Evolutionary conservation across 805 yeast genomes (phyloP), one percentile per base, ranked within the genome.

Genomic region (Metschnikowia shivogae): DNA sequence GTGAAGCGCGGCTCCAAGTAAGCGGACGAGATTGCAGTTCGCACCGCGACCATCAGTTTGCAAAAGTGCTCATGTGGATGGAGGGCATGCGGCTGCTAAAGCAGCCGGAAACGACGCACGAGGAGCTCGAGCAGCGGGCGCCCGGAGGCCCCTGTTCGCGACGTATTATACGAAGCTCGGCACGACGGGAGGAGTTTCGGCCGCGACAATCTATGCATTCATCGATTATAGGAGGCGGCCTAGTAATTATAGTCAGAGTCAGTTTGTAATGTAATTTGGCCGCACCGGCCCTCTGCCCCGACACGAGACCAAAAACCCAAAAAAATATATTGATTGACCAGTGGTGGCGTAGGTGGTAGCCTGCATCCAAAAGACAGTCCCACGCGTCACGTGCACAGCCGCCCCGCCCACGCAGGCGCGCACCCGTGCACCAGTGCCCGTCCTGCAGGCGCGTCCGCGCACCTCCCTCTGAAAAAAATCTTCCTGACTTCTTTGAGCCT

Each of bases 1-100:
- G 76, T 72, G 51, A 77, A 76, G 61, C 75, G 77, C 63, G 69
- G 72, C 44, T 58, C 72, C 31, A 77, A 76, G 61, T 75, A 67
- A 40, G 30, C 32, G 41, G 39, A 36, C 13, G 40, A 37, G 14
- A 36, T 31, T 38, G 33, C 22, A 27, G 27, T 13, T 33, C 30
- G 20, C 40, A 28, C 6, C 30, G 33, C 13, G 28, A 29, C 40
- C 17, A 28, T 29, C n/a, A n/a, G 27, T 28, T 19, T 14, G 3
- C 26, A 19, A 19, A 33, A 20, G 26, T 28, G n/a, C 34, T 24
- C 20, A 26, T 37, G 32, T 27, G 27, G 39, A 17, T 29, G 34
- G 28, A 37, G 40, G 34, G 40, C 40, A 37, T n/a, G 40, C 20
- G 34, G 17, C 30, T 29, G 34, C 40, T 19, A 26, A 17, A 29